These are phyloP conservation scores for Oemleria cerasiformis DNA, from an alignment of 306 rosid genomes.

Conservation along the genomic window DNA sequence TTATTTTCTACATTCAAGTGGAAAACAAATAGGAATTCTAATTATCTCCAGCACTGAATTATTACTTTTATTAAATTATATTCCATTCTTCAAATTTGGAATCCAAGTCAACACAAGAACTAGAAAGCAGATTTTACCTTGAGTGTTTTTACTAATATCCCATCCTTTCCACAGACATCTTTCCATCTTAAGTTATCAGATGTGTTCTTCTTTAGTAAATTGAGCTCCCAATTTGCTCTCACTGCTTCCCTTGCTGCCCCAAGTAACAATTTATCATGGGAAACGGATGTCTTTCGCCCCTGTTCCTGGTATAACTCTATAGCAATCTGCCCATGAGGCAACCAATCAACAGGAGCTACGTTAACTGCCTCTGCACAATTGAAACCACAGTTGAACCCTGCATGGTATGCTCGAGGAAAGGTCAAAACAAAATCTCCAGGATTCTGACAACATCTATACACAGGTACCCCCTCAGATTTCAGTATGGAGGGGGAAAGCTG, in stretches of 20 bases:
- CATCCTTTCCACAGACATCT: constrained; percentile 84
- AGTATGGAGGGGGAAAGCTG: constrained; percentile 96
- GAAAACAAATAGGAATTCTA: background rate
- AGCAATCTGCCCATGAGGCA: constrained; percentile 95
- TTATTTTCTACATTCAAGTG: too few relatives aligned
- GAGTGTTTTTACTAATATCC: constrained; percentile 69
- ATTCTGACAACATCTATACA: constrained; percentile 91
- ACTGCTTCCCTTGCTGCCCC: constrained; percentile 99
- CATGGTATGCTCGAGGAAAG: constrained; percentile 97
- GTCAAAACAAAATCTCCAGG: constrained; percentile 96
- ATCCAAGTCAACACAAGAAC: constrained; percentile 19
- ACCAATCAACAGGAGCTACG: constrained; percentile 98
- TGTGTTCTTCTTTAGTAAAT: constrained; percentile 76
- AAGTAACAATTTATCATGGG: constrained; percentile 92
- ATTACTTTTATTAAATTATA: background rate
- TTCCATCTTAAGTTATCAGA: constrained; percentile 76
- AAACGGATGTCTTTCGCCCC: constrained; percentile 91
- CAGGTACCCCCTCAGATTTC: constrained; percentile 89
- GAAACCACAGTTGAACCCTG: constrained; percentile 98
- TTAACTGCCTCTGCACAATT: constrained; percentile 99
- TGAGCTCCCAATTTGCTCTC: constrained; percentile 94
- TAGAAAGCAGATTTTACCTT: constrained; percentile 53
- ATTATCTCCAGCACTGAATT: background rate
- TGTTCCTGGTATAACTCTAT: constrained; percentile 78
- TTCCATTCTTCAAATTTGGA: background rate